Evolutionary conservation across 768 basidiomycete species (phyloP).

Genomic region (Trametes cubensis): DNA sequence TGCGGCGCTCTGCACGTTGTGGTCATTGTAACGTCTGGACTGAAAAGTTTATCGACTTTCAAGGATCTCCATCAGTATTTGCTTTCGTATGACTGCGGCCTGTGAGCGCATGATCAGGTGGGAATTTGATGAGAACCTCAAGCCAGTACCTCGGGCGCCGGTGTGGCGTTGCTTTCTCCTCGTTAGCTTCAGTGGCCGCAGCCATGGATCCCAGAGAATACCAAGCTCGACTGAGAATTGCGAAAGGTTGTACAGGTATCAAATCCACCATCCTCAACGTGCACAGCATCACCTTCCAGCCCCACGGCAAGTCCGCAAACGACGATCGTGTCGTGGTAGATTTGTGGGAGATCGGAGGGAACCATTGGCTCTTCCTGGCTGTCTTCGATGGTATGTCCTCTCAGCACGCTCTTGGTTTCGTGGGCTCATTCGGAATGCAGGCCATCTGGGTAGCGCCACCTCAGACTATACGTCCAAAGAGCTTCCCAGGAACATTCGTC

Average conservation of each 20-base stretch:
- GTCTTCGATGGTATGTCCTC: conserved; percentile 13
- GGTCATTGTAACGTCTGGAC: too few relatives aligned
- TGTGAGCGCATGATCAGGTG: too few relatives aligned
- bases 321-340: conserved; percentile 11
- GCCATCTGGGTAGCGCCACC: neutral
- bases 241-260: neutral
- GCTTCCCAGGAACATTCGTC: neutral
- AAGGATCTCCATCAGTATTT: too few relatives aligned
- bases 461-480: conserved; percentile 1
- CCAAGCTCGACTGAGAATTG: neutral
- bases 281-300: conserved; percentile 13
- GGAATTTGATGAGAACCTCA: too few relatives aligned
- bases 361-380: conserved; percentile 9
- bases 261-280: neutral
- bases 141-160: too few relatives aligned
- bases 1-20: neutral
- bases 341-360: neutral
- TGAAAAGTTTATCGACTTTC: too few relatives aligned
- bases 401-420: neutral
- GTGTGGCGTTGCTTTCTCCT: too few relatives aligned
- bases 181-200: too few relatives aligned
- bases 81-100: too few relatives aligned
- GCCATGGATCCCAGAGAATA: neutral
- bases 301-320: neutral
- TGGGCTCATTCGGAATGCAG: neutral